These are phyloP conservation scores for Aquilaria yunnanensis DNA, from an alignment of 345 rosid genomes.

Conservation along the genomic window DNA sequence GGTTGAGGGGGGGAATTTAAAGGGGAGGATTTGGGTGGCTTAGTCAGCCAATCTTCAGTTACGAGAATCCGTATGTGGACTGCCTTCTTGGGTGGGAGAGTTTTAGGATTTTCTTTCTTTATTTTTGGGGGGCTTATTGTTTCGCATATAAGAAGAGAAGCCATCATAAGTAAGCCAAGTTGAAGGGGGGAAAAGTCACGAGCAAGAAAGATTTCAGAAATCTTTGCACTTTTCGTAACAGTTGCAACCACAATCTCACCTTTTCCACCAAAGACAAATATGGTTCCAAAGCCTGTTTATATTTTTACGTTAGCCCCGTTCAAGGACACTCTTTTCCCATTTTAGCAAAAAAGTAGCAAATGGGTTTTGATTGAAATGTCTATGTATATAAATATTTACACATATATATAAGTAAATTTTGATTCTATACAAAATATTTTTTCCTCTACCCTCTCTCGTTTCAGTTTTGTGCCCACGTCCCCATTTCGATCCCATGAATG, in stretches of 20 bases:
- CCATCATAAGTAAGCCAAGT: slow-evolving; percentile 54
- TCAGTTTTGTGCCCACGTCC: slow-evolving; percentile 28
- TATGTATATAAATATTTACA: no score
- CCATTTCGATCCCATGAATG: slow-evolving; percentile 15
- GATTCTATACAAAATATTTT: slow-evolving; percentile 3
- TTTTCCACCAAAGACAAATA: slow-evolving; percentile 44
- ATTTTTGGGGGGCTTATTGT: slow-evolving; percentile 27
- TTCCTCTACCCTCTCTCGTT: slow-evolving; percentile 25
- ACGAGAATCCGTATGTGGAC: slow-evolving; percentile 66
- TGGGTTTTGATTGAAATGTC: slow-evolving; percentile 1
- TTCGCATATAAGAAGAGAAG: slow-evolving; percentile 28
- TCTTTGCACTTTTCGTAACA: slow-evolving; percentile 75
- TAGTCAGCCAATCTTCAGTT: slow-evolving; percentile 55
- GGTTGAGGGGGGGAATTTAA: slow-evolving; percentile 41
- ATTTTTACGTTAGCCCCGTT: slow-evolving; percentile 26
- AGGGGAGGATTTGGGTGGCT: slow-evolving; percentile 40
- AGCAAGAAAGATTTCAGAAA: slow-evolving; percentile 69
- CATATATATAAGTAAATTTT: no score
- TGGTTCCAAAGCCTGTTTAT: slow-evolving; percentile 17
- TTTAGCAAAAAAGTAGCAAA: slow-evolving; percentile 15
- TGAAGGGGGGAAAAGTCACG: slow-evolving; percentile 53
- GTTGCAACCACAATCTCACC: slow-evolving; percentile 60
- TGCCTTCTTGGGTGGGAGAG: slow-evolving; percentile 53
- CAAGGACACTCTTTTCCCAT: slow-evolving; percentile 24
- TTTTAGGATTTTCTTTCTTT: slow-evolving; percentile 37